Evolutionary conservation across 1,284 basidiomycete species (phyloP).

Genomic region (Cryptococcus sp.): DNA sequence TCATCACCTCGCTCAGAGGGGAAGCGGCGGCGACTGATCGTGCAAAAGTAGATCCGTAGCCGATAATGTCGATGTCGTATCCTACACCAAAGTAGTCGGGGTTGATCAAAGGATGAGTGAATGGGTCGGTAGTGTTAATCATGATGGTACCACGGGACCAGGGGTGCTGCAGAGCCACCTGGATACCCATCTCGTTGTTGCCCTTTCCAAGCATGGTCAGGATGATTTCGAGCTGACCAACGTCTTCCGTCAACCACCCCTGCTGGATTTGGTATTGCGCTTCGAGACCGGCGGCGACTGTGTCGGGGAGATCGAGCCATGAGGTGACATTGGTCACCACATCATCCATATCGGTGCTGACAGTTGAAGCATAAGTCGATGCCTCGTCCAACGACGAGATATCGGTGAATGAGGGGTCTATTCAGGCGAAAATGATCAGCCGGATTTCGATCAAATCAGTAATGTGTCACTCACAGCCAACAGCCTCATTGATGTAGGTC

Average conservation of each 20-base stretch:
- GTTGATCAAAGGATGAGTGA: slow-evolving; percentile 63
- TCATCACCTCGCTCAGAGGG: slow-evolving; percentile 37
- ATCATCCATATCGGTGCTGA: slow-evolving; percentile 63
- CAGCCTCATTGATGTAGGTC: slow-evolving; percentile 54
- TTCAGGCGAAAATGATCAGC: slow-evolving; percentile 4
- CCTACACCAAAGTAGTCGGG: slow-evolving; percentile 61
- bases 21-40: slow-evolving; percentile 37
- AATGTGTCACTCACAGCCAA: slow-evolving; percentile 37
- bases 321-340: slow-evolving; percentile 69
- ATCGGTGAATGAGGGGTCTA: slow-evolving; percentile 36
- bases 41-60: slow-evolving; percentile 36
- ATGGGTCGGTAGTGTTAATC: slow-evolving; percentile 61
- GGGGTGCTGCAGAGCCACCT: slow-evolving; percentile 52
- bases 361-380: slow-evolving; percentile 53
- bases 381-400: slow-evolving; percentile 24
- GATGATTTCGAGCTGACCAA: slow-evolving; percentile 52
- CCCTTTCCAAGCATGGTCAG: slow-evolving; percentile 44
- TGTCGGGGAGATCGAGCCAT: slow-evolving; percentile 37
- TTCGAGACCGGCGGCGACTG: slow-evolving; percentile 40
- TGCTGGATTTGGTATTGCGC: slow-evolving; percentile 46
- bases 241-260: slow-evolving; percentile 31
- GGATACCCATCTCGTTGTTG: slow-evolving; percentile 44
- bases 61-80: slow-evolving; percentile 46
- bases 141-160: slow-evolving; percentile 54
- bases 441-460: not conserved